A percentile compares a stretch with the other conserved stretches of the same genome.
These are phyloP conservation scores for Ilyonectria robusta DNA, from an alignment of 2,329 filamentous ascomycete genomes.

Conservation along the genomic window DNA sequence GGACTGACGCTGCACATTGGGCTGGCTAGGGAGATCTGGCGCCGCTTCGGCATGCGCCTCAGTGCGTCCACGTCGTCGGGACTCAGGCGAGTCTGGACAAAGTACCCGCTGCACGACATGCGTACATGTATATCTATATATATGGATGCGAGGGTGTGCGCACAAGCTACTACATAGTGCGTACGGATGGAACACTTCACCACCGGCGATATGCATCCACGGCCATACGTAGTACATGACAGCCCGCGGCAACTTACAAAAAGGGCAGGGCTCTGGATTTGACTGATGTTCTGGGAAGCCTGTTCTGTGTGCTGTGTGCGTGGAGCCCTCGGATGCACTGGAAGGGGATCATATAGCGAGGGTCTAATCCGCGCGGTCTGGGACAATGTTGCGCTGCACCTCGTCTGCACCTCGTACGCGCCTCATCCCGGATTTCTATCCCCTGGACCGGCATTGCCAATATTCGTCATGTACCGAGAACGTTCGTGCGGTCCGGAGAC, in stretches of 20 bases:
- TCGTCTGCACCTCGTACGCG: constrained; percentile 1
- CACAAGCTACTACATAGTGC: constrained; percentile 15
- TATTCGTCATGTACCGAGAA: constrained; percentile 37
- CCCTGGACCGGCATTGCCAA: constrained; percentile 37
- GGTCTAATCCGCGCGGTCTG: constrained; percentile 22
- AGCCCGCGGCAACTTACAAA: constrained; percentile 35
- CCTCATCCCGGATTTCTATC: constrained; percentile 20
- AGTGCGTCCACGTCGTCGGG: constrained; percentile 48
- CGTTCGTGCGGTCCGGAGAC: constrained; percentile 28
- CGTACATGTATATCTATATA: constrained; percentile 43
- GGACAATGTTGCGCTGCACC: constrained; percentile 20
- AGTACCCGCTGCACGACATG: constrained; percentile 49
- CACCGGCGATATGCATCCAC: not conserved
- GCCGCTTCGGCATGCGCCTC: constrained; percentile 41
- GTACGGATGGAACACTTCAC: constrained; percentile 7
- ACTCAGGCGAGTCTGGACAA: constrained; percentile 44
- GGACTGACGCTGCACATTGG: constrained; percentile 41
- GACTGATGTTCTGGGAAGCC: constrained; percentile 30
- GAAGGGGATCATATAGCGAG: constrained; percentile 23
- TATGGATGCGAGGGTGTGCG: constrained; percentile 39
- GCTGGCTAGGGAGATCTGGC: constrained; percentile 44
- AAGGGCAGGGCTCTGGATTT: constrained; percentile 36
- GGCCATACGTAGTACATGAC: constrained; percentile 28
- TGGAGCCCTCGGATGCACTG: constrained; percentile 33
- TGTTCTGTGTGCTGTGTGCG: constrained; percentile 33